These are phyloP conservation scores for Sporisorium sorghi DNA, from an alignment of 1,284 basidiomycete genomes.

Conservation along the genomic window DNA sequence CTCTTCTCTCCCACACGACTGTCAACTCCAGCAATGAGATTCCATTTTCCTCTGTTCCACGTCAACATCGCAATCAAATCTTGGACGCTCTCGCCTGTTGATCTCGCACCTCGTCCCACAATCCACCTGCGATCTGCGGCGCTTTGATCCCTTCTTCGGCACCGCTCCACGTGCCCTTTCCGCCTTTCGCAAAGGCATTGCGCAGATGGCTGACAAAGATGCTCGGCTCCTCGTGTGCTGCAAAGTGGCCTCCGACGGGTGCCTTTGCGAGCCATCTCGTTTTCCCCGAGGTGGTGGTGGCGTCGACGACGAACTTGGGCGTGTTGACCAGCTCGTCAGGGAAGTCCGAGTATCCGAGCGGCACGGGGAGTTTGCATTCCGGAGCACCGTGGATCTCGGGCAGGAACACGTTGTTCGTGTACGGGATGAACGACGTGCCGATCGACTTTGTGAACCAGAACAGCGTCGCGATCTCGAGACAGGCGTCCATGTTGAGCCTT, in stretches of 20 bases:
- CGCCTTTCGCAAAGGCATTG: conserved; percentile 49
- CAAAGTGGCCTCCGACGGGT: conserved; percentile 58
- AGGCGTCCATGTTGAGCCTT: conserved; percentile 46
- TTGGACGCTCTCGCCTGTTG: conserved; percentile 39
- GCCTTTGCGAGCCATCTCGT: conserved; percentile 47
- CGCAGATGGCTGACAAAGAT: conserved; percentile 55
- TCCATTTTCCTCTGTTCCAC: not conserved
- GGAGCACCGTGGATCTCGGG: conserved; percentile 44
- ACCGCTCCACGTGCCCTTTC: conserved; percentile 39
- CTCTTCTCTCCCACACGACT: not conserved
- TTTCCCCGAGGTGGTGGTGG: conserved; percentile 41
- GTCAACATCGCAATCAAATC: conserved; percentile 10
- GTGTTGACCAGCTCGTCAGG: conserved; percentile 55
- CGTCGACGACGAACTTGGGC: conserved; percentile 42
- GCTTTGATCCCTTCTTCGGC: conserved; percentile 31
- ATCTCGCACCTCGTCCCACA: conserved; percentile 53
- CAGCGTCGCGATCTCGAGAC: conserved; percentile 41
- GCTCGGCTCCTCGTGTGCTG: conserved; percentile 55
- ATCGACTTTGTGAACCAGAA: conserved; percentile 55
- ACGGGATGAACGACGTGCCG: conserved; percentile 58
- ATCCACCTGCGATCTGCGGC: conserved; percentile 39
- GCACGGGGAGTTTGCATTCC: conserved; percentile 40
- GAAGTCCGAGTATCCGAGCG: conserved; percentile 56
- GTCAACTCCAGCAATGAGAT: not conserved
- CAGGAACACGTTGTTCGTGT: conserved; percentile 50